Evolutionary conservation across 1,284 basidiomycete genomes (phyloP).

Genomic region (Crepidotus sp.): DNA sequence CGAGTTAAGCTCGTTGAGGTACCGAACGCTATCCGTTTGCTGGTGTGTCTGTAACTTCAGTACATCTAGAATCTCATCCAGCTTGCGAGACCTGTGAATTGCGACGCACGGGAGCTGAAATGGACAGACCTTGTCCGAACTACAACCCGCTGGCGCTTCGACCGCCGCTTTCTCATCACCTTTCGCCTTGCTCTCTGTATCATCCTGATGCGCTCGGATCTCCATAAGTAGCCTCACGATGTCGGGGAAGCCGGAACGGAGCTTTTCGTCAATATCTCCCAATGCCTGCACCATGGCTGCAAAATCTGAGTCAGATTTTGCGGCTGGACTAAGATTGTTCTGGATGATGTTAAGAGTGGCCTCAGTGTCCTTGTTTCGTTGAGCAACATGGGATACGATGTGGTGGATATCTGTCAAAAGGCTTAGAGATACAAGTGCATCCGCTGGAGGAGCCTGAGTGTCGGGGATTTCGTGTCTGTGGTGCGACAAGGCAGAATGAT

Average conservation of each 20-base stretch:
- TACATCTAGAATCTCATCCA: constrained; percentile 36
- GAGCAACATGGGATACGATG: constrained; percentile 14
- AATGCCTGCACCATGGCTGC: constrained; percentile 18
- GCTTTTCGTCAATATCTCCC: constrained; percentile 20
- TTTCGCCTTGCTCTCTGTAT: constrained; percentile 1
- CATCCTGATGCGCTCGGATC: constrained; percentile 5
- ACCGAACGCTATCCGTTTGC: constrained; percentile 62
- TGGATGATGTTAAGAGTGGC: constrained; percentile 19
- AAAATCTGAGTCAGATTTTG: neutral
- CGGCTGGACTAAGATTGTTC: neutral
- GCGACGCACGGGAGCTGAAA: constrained; percentile 11
- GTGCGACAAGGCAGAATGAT: neutral
- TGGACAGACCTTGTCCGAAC: constrained; percentile 16
- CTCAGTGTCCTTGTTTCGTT: constrained; percentile 8
- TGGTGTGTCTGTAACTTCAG: constrained; percentile 45
- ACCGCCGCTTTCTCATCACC: neutral
- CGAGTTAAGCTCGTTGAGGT: constrained; percentile 64
- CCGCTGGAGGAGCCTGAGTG: constrained; percentile 2
- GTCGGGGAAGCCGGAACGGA: constrained; percentile 16
- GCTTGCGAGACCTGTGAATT: constrained; percentile 20
- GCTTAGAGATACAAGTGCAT: constrained; percentile 7
- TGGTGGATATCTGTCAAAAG: constrained; percentile 18
- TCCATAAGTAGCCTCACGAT: constrained; percentile 13
- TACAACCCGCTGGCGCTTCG: neutral
- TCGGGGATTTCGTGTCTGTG: neutral